Base-by-base conservation (phyloP, 2,329 filamentous ascomycete species). In the Chaetomium globosum region DNA sequence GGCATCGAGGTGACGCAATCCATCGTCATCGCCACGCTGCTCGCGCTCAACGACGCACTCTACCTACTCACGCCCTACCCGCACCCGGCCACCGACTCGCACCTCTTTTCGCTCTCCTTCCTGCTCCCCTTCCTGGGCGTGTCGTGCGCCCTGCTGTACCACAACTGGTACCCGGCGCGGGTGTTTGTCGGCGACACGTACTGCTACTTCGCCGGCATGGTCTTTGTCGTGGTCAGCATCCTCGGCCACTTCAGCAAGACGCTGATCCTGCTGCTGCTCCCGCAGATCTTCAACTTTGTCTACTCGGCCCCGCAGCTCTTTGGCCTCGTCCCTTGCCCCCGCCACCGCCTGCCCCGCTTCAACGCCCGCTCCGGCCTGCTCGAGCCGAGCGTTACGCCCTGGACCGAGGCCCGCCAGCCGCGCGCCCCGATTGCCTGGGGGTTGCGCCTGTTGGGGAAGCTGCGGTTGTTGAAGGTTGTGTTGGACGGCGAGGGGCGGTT, bases 131-230 rank as follows among this genome's bases (percentile, higher is more conserved):
- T 98, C 81, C 85, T 98, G 66, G 95, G 93, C 58, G 95, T 97
- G 61, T 97, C 93, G 8, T 78, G 90, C 59, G 95, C 95, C 9
- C 84, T 99, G 19, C 85, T 95, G 74, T 87, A 80, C 75, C 93
- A 99, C 81, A 99, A 99, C 78, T 96, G 93, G 91, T 99, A 93
- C 75, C 95, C 95, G 0, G 92, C 94, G 28, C 89, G 88, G 73
- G 95, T 98, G 10, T 99, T 99, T 74, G 94, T 98, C 10, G 95
- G 95, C 63, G 95, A 99, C 78, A 99, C 95, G 4, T 99, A 98
- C 83, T 99, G 95, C 84, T 99, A 99, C 80, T 97, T 99, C 77
- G 95, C 95, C 0, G 95, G 95, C 71, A 99, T 99, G 93, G 91
- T 98, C 48, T 99, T 99, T 76, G 95, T 94, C 61, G 93, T 97